phyloP scores from a whole-genome alignment of 2,329 filamentous ascomycete genomes.

The Nemania serpens region DNA sequence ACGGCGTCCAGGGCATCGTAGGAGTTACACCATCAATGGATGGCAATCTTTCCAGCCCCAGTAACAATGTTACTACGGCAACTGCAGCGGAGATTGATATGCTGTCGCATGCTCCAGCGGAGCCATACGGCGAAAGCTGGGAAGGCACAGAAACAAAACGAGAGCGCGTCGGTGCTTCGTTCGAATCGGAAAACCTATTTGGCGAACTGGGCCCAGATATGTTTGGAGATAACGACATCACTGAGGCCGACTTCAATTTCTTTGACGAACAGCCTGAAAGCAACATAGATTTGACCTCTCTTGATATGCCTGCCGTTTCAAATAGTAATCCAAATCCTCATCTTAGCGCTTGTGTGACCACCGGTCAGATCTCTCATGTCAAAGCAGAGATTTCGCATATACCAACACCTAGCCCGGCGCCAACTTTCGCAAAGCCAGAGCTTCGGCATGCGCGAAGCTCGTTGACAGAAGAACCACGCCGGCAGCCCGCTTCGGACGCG shows the following conservation, averaged over 20 bases:
- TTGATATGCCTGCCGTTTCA: conserved; percentile 40
- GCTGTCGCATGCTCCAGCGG: conserved; percentile 36
- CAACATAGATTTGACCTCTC: conserved; percentile 46
- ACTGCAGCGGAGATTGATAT: conserved; percentile 47
- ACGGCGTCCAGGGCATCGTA: conserved; percentile 60
- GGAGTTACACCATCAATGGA: conserved; percentile 63
- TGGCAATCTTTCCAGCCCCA: conserved; percentile 59
- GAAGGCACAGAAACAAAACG: conserved; percentile 50
- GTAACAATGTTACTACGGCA: conserved; percentile 45
- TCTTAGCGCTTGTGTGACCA: conserved; percentile 23
- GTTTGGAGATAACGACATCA: conserved; percentile 75
- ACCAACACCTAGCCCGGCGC: conserved; percentile 27
- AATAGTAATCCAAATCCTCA: conserved; percentile 30
- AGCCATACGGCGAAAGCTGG: conserved; percentile 47
- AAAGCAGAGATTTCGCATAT: conserved; percentile 30
- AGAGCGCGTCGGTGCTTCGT: conserved; percentile 49
- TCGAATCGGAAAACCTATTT: conserved; percentile 65
- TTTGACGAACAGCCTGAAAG: conserved; percentile 67
- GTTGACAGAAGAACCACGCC: conserved; percentile 48
- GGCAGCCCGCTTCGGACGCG: conserved; percentile 37
- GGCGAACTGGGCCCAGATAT: conserved; percentile 71
- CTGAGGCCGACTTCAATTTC: conserved; percentile 82
- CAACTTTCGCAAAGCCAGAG: conserved; percentile 63
- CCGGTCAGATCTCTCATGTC: conserved; percentile 26
- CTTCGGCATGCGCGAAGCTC: conserved; percentile 62